Evolutionary conservation across 148 eudicot genomes (phyloP).

Genomic region (Gaultheria prostrata): DNA sequence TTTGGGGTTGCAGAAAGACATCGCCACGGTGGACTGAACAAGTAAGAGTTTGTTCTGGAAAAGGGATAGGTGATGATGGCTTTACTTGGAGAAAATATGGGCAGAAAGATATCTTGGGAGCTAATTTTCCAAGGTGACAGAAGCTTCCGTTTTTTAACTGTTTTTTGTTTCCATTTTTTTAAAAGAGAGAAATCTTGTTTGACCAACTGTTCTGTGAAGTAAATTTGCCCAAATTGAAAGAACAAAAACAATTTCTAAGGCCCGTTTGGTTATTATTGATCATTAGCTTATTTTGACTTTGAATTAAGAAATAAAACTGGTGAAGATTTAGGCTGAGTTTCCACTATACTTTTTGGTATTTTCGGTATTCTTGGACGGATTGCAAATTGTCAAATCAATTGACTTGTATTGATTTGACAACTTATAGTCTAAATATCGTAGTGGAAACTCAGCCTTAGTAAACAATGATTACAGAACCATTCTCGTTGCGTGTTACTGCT

Average conservation of each 20-base stretch:
- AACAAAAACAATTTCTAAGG: not conserved
- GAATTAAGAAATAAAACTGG: not conserved
- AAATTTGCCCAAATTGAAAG: not conserved
- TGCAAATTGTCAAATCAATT: too few species aligned
- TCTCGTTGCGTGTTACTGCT: not conserved
- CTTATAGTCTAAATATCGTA: too few species aligned
- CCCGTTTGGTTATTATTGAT: not conserved
- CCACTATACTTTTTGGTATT: too few species aligned
- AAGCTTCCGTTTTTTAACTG: not conserved
- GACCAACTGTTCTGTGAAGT: not conserved
- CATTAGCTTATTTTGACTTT: not conserved
- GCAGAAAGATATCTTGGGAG: constrained; percentile 72
- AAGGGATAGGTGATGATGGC: constrained; percentile 55
- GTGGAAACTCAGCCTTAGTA: too few species aligned
- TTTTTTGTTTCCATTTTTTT: not conserved
- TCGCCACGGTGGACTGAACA: constrained; percentile 45
- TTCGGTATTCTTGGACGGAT: too few species aligned
- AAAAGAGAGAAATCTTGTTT: not conserved
- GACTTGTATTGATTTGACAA: too few species aligned
- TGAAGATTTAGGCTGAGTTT: too few species aligned
- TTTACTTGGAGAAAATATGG: constrained; percentile 92
- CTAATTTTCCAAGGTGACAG: constrained; percentile 66
- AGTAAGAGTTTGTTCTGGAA: constrained; percentile 34
- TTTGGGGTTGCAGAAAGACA: constrained; percentile 46
- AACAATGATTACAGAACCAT: not conserved